Evolutionary conservation across 2,329 filamentous ascomycete genomes (phyloP), one percentile per base, ranked within the genome.

Genomic region (Septoria linicola): DNA sequence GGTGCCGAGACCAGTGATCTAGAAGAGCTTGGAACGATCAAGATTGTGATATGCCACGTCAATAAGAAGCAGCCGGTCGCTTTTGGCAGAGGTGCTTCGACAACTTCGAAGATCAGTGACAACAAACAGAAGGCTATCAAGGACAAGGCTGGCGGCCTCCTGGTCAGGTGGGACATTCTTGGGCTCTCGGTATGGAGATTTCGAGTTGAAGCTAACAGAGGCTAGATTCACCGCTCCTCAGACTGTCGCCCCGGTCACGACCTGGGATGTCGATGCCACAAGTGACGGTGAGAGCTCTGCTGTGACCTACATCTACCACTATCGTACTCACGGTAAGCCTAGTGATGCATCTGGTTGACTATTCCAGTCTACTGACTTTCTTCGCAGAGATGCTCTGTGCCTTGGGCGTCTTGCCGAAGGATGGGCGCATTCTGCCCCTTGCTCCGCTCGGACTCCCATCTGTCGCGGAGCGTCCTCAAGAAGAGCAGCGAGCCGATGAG

Each of bases 11-110:
- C 37, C 16, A n/a, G 17, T 11, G 32, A 46, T 13, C 36, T 40
- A 2, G 39, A 39, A 27, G 49, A 55, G 11, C 20, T 56, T n/a
- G 53, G 53, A 4, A 56, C 53, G 2, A 53, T 50, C 45, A 56
- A 53, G 23, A 21, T 56, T 31, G 45, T 42, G 17, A 35, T 53
- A 20, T 47, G 40, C 8, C 53, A 53, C 40, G 53, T 56, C 17
- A 53, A 45, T 27, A 49, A 49, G 32, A 35, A 43, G 35, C 35
- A 49, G 14, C 16, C 39, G 14, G 40, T 53, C 20, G 19, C 3
- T 8, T 44, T 53, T 34, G 44, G 51, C 32, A 20, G 17, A 16
- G 14, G 42, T 17, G 21, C 42, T 8, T 45, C 36, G 17, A 25
- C 17, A 14, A 49, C 36, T 17, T 32, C 37, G 25, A 21, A 42